These are phyloP conservation scores for Guadua angustifolia DNA, from an alignment of 176 grass and related monocot genomes.

Conservation along the genomic window DNA sequence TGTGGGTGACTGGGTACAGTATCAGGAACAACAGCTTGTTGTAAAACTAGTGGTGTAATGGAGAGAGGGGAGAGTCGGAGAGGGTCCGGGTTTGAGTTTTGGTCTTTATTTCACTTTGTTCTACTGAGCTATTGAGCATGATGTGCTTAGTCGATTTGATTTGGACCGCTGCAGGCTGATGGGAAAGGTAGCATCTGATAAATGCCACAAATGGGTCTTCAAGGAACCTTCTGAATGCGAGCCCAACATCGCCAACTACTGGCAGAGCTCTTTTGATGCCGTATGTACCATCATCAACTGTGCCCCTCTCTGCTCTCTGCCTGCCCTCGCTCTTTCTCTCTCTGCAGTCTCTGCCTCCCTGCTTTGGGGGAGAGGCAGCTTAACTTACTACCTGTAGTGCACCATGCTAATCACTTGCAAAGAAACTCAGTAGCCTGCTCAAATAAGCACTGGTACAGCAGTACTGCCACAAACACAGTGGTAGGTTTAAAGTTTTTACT, in stretches of 20 bases:
- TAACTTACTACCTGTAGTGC: not conserved
- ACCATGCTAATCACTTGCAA: slow-evolving; percentile 7
- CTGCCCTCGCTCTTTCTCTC: slow-evolving; percentile 34
- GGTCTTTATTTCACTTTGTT: slow-evolving; percentile 28
- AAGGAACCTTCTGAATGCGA: slow-evolving; percentile 99
- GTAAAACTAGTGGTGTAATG: not conserved
- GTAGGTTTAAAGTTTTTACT: slow-evolving; percentile 25
- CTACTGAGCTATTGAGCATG: slow-evolving; percentile 27
- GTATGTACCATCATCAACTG: slow-evolving; percentile 64
- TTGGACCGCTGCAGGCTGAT: slow-evolving; percentile 83
- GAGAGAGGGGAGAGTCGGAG: not conserved
- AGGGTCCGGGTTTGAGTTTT: slow-evolving; percentile 3
- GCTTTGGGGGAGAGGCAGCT: slow-evolving; percentile 17
- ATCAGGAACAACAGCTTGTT: not conserved
- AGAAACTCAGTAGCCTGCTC: slow-evolving; percentile 20
- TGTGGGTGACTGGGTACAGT: not conserved
- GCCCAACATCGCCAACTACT: slow-evolving; percentile 99
- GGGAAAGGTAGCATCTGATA: slow-evolving; percentile 99
- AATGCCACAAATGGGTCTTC: slow-evolving; percentile 99
- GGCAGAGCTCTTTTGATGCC: slow-evolving; percentile 99
- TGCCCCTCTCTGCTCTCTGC: not conserved
- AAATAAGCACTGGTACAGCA: not conserved
- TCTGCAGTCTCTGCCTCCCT: slow-evolving; percentile 24
- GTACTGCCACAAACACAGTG: not conserved
- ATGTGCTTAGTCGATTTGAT: slow-evolving; percentile 49